Conservation (phyloP, 805 yeast genomes). For the Lipomyces oligophaga region DNA sequence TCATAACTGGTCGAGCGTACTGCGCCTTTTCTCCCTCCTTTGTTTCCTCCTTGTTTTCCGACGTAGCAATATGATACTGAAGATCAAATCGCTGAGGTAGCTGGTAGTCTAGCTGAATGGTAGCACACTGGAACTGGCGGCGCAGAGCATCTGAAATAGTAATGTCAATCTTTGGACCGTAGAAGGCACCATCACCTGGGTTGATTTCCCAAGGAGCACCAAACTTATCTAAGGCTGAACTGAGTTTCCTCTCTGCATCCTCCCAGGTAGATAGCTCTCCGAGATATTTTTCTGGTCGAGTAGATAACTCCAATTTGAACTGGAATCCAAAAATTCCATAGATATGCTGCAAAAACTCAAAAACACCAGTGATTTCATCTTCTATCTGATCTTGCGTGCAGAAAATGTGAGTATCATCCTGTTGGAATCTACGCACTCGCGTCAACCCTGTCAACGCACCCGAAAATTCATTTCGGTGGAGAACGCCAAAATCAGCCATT, state of each 20-base stretch:
- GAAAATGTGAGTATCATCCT: constrained; percentile 97
- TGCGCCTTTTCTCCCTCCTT: constrained; percentile 41
- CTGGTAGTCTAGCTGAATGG: constrained; percentile 93
- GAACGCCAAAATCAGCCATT: constrained; percentile 80
- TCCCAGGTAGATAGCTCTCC: constrained; percentile 81
- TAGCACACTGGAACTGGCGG: constrained; percentile 89
- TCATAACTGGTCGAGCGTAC: constrained; percentile 91
- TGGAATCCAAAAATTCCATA: constrained; percentile 65
- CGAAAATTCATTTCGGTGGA: constrained; percentile 91
- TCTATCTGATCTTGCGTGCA: constrained; percentile 76
- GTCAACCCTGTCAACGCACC: constrained; percentile 93
- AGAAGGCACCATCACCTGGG: constrained; percentile 92
- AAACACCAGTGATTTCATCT: constrained; percentile 65
- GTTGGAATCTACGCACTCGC: constrained; percentile 91
- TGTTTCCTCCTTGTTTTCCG: constrained; percentile 32
- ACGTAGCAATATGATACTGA: constrained; percentile 47
- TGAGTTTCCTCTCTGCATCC: constrained; percentile 67
- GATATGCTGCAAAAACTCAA: constrained; percentile 68
- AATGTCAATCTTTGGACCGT: constrained; percentile 69
- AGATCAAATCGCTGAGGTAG: constrained; percentile 80
- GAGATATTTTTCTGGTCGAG: constrained; percentile 76
- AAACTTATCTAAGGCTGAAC: constrained; percentile 52
- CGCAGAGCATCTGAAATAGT: constrained; percentile 73
- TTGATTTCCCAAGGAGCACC: constrained; percentile 65
- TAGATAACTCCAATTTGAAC: constrained; percentile 69